phyloP scores from a whole-genome alignment of 352 stramenopile species.

The Phytophthora boehmeriae region DNA sequence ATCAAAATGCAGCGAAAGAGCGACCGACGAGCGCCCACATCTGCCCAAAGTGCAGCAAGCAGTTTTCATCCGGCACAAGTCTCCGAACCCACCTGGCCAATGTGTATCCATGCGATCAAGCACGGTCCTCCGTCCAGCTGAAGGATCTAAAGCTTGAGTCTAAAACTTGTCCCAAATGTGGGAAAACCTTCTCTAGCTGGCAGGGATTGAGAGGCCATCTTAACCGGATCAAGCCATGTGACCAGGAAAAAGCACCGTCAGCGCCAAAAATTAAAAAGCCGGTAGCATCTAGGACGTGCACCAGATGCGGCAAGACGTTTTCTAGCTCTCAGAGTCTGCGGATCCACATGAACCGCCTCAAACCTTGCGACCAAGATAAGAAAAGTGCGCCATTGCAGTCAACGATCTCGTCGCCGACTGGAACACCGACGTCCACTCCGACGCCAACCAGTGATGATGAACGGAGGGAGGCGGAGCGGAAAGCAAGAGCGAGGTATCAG shows the following conservation, averaged over 20 bases:
- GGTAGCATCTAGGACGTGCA: constrained; percentile 23
- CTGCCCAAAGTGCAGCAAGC: constrained; percentile 23
- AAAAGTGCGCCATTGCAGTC: background rate
- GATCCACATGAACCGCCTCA: constrained; percentile 38
- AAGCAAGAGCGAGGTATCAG: constrained; percentile 29
- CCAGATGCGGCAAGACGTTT: constrained; percentile 35
- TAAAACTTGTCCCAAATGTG: constrained; percentile 37
- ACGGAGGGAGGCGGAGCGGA: constrained; percentile 25
- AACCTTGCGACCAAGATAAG: constrained; percentile 26
- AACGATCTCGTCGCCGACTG: background rate
- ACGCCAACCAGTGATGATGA: constrained; percentile 19
- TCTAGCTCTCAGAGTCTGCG: constrained; percentile 36
- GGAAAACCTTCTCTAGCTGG: constrained; percentile 36
- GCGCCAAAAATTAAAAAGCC: constrained; percentile 12
- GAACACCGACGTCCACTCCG: background rate
- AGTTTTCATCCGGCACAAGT: constrained; percentile 12
- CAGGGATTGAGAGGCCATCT: constrained; percentile 32
- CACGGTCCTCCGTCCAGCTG: background rate
- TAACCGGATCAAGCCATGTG: constrained; percentile 32
- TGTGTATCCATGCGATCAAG: constrained; percentile 14
- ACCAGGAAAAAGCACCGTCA: constrained; percentile 23
- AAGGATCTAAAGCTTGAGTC: constrained; percentile 16
- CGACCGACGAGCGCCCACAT: background rate
- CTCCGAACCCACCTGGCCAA: constrained; percentile 23
- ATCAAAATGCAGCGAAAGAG: constrained; percentile 1